Evolutionary conservation across 2,329 filamentous ascomycete genomes (phyloP).

Genomic region (Lasiodiplodia citricola): DNA sequence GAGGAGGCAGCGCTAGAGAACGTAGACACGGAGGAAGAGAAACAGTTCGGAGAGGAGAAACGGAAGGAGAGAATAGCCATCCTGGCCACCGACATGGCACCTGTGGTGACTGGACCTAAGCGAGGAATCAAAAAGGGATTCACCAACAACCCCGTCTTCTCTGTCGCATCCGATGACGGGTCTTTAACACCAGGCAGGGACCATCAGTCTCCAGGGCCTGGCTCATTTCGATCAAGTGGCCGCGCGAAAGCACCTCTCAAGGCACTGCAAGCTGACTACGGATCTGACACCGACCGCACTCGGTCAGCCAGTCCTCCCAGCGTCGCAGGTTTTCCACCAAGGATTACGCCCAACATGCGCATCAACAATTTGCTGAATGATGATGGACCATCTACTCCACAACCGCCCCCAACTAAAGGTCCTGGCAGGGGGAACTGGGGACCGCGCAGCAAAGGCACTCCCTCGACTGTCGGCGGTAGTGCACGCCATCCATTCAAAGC

Average conservation of each 20-base stretch:
- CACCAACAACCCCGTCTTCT: conserved; percentile 50
- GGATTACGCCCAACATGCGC: conserved; percentile 49
- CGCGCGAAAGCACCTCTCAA: conserved; percentile 32
- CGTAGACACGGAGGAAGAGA: conserved; percentile 72
- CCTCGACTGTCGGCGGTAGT: conserved; percentile 32
- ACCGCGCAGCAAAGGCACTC: conserved; percentile 39
- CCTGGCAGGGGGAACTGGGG: conserved; percentile 58
- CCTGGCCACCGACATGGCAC: conserved; percentile 75
- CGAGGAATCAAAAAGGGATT: conserved; percentile 55
- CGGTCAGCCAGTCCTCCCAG: conserved; percentile 51
- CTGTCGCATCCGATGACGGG: conserved; percentile 46
- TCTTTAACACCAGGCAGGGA: conserved; percentile 46
- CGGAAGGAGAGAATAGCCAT: conserved; percentile 74
- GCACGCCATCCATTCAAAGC: conserved; percentile 36
- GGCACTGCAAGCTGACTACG: conserved; percentile 43
- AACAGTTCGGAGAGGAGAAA: conserved; percentile 73
- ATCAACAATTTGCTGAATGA: conserved; percentile 57
- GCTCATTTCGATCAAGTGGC: conserved; percentile 36
- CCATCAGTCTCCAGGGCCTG: conserved; percentile 45
- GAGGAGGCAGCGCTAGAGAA: conserved; percentile 74
- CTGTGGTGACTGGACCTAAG: conserved; percentile 62
- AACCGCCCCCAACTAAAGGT: conserved; percentile 43
- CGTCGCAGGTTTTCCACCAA: conserved; percentile 40
- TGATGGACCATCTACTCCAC: conserved; percentile 41
- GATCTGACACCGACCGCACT: conserved; percentile 54